Evolutionary conservation across 1,284 basidiomycete genomes (phyloP).

Genomic region (Trichosporon faecale): DNA sequence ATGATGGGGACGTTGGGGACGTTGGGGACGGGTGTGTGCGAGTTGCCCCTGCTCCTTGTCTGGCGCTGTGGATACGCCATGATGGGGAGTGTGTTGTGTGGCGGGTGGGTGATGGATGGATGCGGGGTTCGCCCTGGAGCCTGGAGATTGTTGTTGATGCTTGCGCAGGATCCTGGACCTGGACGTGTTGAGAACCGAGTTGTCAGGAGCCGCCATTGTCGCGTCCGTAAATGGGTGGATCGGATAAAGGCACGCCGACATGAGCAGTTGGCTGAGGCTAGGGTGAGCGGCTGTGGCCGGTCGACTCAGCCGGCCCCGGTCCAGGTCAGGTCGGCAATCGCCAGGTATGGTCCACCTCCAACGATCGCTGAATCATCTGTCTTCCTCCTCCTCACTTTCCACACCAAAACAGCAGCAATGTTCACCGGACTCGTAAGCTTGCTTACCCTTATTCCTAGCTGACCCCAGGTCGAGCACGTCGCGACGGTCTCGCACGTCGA

Average conservation of each 20-base stretch:
- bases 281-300: not conserved
- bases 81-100: not conserved
- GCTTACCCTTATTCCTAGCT: not conserved
- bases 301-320: not conserved
- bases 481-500: slow-evolving; percentile 42
- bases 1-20: not conserved
- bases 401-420: slow-evolving; percentile 30
- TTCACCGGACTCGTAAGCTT: slow-evolving; percentile 49
- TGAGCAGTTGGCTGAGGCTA: not conserved
- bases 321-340: not conserved
- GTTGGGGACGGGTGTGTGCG: not conserved
- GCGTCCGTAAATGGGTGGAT: not conserved
- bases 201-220: not conserved
- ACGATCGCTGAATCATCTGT: not conserved
- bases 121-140: not conserved
- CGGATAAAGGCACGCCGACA: not conserved
- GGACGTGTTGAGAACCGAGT: slow-evolving; percentile 9
- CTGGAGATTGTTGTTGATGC: slow-evolving; percentile 3
- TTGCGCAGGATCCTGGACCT: not conserved
- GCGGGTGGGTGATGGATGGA: not conserved
- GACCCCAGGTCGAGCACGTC: slow-evolving; percentile 50
- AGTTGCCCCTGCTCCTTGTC: not conserved
- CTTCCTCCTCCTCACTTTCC: not conserved
- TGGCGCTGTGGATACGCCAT: slow-evolving; percentile 10
- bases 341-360: not conserved